Conservation (phyloP, 2,329 filamentous ascomycete genomes). For the Ceratocystis ficicola region DNA sequence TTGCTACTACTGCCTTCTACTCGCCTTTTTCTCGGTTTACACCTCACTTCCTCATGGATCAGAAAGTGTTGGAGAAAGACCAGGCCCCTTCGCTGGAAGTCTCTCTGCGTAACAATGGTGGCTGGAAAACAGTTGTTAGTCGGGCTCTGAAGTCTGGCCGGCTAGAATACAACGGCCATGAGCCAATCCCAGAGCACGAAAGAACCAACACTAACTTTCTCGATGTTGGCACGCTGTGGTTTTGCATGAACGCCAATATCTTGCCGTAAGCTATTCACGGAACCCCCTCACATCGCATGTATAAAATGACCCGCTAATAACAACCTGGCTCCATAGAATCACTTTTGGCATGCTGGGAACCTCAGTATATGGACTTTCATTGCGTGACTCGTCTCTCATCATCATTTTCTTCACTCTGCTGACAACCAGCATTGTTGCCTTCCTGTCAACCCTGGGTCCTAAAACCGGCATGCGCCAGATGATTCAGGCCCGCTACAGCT, state of each 20-base stretch:
- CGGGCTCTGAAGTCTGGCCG: not conserved
- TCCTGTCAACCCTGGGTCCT: conserved; percentile 46
- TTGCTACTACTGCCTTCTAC: not conserved
- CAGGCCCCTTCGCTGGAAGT: not conserved
- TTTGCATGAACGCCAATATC: conserved; percentile 39
- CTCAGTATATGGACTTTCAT: conserved; percentile 38
- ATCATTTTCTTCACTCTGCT: conserved; percentile 53
- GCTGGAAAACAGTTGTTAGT: not conserved
- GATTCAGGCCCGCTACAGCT: conserved; percentile 52
- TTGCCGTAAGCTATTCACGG: conserved; percentile 30
- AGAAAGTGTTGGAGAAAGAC: not conserved
- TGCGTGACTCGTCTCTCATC: conserved; percentile 45
- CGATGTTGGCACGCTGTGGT: conserved; percentile 40
- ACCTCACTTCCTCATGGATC: not conserved
- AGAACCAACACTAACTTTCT: conserved; percentile 33
- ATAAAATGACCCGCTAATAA: too few relatives aligned
- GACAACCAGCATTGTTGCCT: conserved; percentile 42
- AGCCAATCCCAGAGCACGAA: conserved; percentile 34
- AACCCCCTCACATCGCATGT: not conserved
- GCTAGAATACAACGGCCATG: conserved; percentile 16
- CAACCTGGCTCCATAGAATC: conserved; percentile 32
- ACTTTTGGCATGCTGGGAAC: conserved; percentile 54
- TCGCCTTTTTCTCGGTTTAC: not conserved
- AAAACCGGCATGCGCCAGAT: conserved; percentile 54
- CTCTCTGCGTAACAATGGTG: not conserved